A percentile compares a stretch with the other conserved stretches of the same genome.
These are phyloP conservation scores for Chrysosporium queenslandicum DNA, from an alignment of 2,329 filamentous ascomycete genomes.

Conservation along the genomic window DNA sequence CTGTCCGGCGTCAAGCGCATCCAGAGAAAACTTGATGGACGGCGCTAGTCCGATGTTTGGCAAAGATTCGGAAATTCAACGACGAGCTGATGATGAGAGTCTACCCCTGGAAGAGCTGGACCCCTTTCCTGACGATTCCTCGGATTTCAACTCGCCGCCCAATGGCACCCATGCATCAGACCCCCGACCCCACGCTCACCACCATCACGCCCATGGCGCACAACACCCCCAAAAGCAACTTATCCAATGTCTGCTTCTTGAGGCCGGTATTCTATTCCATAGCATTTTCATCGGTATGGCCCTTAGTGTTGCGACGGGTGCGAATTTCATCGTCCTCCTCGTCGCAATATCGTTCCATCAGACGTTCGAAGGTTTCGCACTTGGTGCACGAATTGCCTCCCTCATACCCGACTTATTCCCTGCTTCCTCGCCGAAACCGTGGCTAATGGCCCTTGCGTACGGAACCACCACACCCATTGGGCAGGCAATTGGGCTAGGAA, in stretches of 20 bases:
- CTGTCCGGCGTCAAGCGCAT: constrained; percentile 5
- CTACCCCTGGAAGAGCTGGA: constrained; percentile 49
- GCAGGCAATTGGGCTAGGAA: constrained; percentile 67
- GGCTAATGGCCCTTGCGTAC: constrained; percentile 55
- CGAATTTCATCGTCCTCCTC: constrained; percentile 68
- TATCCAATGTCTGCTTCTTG: constrained; percentile 67
- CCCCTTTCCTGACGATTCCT: constrained; percentile 22
- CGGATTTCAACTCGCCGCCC: constrained; percentile 6
- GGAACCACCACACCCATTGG: constrained; percentile 68
- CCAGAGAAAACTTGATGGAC: constrained; percentile 17
- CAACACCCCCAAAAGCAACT: constrained; percentile 49
- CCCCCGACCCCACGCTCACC: background rate
- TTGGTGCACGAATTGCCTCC: constrained; percentile 74
- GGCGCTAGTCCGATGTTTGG: constrained; percentile 17
- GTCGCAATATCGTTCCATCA: constrained; percentile 77
- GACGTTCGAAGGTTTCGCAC: constrained; percentile 77
- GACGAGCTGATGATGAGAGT: constrained; percentile 48
- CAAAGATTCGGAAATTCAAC: constrained; percentile 18
- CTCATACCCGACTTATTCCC: constrained; percentile 58
- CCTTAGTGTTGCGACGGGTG: constrained; percentile 67
- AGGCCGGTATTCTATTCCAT: constrained; percentile 77
- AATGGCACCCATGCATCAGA: background rate
- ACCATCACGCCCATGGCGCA: constrained; percentile 13
- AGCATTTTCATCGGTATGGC: constrained; percentile 83
- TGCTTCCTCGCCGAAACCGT: constrained; percentile 62